Evolutionary conservation across 495 filamentous ascomycete species (phyloP).

Genomic region (Xylaria curta): DNA sequence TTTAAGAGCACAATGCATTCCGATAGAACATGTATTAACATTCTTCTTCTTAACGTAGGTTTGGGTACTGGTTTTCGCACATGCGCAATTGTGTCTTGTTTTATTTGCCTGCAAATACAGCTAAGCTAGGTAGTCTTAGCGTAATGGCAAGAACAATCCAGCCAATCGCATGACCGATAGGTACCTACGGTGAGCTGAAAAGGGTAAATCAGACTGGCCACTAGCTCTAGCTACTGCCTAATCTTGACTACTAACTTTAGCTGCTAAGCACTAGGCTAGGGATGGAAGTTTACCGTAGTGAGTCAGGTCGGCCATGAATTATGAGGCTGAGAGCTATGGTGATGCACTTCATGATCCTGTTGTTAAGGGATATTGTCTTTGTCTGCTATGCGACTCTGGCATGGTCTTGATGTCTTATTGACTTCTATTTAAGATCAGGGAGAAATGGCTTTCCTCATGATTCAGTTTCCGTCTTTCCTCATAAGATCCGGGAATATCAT

Average conservation of each 20-base stretch:
- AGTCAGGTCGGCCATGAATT: not conserved
- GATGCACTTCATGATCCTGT: not conserved
- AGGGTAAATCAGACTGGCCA: not conserved
- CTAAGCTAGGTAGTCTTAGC: no score
- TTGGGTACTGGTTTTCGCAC: not conserved
- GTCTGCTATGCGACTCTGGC: not conserved
- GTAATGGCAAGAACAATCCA: not conserved
- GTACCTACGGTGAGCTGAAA: not conserved
- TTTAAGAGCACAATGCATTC: not conserved
- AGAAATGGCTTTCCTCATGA: not conserved
- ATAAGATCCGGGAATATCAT: not conserved
- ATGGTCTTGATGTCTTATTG: not conserved
- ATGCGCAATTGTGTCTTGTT: not conserved
- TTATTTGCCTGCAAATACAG: no score
- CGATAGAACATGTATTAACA: not conserved
- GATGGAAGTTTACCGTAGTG: constrained; percentile 5
- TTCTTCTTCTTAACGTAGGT: not conserved
- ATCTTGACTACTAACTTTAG: not conserved
- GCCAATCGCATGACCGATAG: not conserved
- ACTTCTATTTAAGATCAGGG: constrained; percentile 1
- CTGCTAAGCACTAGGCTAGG: not conserved
- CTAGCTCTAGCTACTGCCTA: not conserved
- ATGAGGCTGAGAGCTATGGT: not conserved
- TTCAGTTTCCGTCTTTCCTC: not conserved
- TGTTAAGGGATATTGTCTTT: not conserved